Conservation (phyloP, 345 rosid species). For the Sisymbrium altissimum region DNA sequence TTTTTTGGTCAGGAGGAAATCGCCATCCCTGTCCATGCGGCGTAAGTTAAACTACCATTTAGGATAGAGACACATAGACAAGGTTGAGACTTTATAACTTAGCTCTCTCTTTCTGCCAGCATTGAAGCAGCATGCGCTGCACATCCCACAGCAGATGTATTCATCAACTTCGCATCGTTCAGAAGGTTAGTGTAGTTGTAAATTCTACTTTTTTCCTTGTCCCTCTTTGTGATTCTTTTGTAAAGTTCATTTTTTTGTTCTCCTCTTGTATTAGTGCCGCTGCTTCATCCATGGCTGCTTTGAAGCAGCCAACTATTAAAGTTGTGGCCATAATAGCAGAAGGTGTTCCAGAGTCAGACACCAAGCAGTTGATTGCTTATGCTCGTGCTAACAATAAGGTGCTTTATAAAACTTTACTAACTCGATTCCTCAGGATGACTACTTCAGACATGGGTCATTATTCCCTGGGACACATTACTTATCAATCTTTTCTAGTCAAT, state of each 20-base stretch:
- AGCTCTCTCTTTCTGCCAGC: constrained; percentile 44
- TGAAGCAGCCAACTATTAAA: constrained; percentile 91
- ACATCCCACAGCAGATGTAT: constrained; percentile 95
- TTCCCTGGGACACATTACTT: background rate
- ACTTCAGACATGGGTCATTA: background rate
- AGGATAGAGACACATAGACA: background rate
- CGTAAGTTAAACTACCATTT: constrained; percentile 40
- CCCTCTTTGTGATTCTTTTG: background rate
- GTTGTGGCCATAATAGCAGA: constrained; percentile 97
- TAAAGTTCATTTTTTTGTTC: background rate
- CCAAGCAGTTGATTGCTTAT: constrained; percentile 85
- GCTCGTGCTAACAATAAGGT: constrained; percentile 97
- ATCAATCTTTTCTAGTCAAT: background rate
- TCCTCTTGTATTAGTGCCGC: constrained; percentile 66
- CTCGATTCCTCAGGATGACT: background rate
- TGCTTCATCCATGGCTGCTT: constrained; percentile 93
- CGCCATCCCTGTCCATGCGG: constrained; percentile 91
- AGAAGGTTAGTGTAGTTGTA: constrained; percentile 53
- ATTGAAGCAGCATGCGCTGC: constrained; percentile 91
- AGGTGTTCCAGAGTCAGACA: constrained; percentile 97
- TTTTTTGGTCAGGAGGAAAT: constrained; percentile 99
- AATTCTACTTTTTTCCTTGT: background rate
- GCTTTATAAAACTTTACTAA: constrained; percentile 1
- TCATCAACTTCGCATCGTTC: constrained; percentile 90
- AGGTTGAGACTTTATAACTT: background rate